Base-by-base conservation (phyloP, 371 early-diverging fungal species). In the Mucor indicus region DNA sequence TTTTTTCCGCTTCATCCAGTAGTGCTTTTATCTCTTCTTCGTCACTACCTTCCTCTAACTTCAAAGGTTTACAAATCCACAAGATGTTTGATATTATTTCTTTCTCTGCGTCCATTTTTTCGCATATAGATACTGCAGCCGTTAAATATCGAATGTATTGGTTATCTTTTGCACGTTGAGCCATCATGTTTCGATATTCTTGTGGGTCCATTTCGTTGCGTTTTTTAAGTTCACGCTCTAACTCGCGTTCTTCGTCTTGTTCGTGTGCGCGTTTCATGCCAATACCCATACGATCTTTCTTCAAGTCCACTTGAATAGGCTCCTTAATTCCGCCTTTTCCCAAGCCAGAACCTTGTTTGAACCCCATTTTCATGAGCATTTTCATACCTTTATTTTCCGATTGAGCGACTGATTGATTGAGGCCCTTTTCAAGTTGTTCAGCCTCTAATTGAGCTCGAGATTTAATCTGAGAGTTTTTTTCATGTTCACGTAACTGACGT, bases 311-410 rank as follows among this genome's bases (percentile, higher is more conserved):
- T 15, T 52, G 65, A 36, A 84, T 60, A 12, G 81, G 80, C 42
- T 68, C 61, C 7, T 57, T 43, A 24, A 79, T 39, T 11, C 68
- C 75, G 17, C 30, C 30, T 17, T 42, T 38, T 35, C 72, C 72
- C 23, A 62, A 46, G 50, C 50, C 60, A 55, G 47, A 48, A 50
- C 79, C 81, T 45, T 75, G 56, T 79, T 80, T 79, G 69, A 78
- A 87, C 0, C 85, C 87, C 84, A 87, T 83, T 24, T 83, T 84
- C 69, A 76, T 75, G 12, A 87, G 45, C 81, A 87, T 79, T 23
- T 81, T 62, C 79, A 83, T 82, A 17, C 87, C 87, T 44, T 79
- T 81, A 55, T 85, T 85, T 3, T 69, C 67, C 4, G 69, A 67
- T 15, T 65, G 63, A 6, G 67, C 73, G 8, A 86, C 45, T 23